Evolutionary conservation across 805 yeast species (phyloP), one percentile per base, ranked within the genome.

Genomic region (Kodamaea laetipori): DNA sequence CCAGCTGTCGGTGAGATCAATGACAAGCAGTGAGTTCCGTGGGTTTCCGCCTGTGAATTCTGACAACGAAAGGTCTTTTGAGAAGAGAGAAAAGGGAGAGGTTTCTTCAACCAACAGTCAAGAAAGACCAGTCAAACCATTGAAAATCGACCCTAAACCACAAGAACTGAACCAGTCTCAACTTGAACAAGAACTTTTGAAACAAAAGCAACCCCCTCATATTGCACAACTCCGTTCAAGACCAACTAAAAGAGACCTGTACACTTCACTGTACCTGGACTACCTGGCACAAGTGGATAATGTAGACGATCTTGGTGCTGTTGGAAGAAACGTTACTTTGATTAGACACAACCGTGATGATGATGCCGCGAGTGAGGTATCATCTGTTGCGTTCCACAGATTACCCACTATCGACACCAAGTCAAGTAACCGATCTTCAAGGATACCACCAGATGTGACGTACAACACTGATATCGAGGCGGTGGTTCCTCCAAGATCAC

Each of bases 401-500:
- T 53, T 57, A 15, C 54, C 55, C 35, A 58, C 63, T 19, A 37
- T 51, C 39, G 51, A 39, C 28, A 48, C 50, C 38, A 26, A 28
- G 13, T 17, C 30, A 6, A 18, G 27, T 15, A 30, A 30, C 34
- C 19, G 34, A 24, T 21, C 45, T 6, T 40, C 24, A n/a, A 45
- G 49, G 8, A 31, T 46, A 10, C 37, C 37, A 3, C 75, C 76
- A 1, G 64, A 59, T 40, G 38, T 51, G 15, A 52, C 64, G 10
- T 63, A 63, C 46, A 57, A 56, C 40, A 71, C 76, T 8, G 59
- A 50, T 16, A 55, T 69, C 26, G 73, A 67, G 32, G 55, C 55
- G 4, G 54, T 70, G 3, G 55, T 71, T 2, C 76, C 76, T 2
- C 64, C 72, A 1, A 57, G 76, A 41, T 68, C 72, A 27, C 57